phyloP scores from a whole-genome alignment of 2,329 filamentous ascomycete genomes.

The Pseudocercospora crystallina region DNA sequence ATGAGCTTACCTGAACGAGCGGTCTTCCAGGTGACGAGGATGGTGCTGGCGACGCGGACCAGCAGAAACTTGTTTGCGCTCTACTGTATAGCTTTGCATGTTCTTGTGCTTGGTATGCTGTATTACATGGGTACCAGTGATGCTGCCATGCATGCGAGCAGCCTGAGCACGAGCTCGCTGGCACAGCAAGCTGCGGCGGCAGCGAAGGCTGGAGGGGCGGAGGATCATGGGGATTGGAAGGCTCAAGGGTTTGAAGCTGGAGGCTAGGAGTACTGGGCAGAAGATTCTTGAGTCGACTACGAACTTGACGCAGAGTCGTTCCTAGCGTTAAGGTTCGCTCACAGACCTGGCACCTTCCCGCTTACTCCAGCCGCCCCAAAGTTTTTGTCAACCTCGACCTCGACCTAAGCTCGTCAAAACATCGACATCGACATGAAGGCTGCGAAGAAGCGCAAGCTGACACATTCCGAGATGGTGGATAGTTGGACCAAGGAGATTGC shows the following conservation, averaged over 20 bases:
- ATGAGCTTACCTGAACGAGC: conserved; percentile 90
- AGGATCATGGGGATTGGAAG: conserved; percentile 35
- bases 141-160: conserved; percentile 61
- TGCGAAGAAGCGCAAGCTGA: too few species aligned
- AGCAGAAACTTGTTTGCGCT: conserved; percentile 92
- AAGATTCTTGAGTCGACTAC: too few species aligned
- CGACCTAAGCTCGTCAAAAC: too few species aligned
- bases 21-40: conserved; percentile 85
- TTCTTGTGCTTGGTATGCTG: conserved; percentile 81
- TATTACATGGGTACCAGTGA: conserved; percentile 77
- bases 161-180: conserved; percentile 48
- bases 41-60: conserved; percentile 84
- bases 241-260: conserved; percentile 36
- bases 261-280: conserved; percentile 1
- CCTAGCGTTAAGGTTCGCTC: too few species aligned
- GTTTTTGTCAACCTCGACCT: too few species aligned
- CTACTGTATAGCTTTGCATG: conserved; percentile 85
- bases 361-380: too few species aligned
- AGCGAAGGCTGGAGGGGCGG: conserved; percentile 12
- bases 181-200: conserved; percentile 11
- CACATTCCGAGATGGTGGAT: too few species aligned
- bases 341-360: too few species aligned
- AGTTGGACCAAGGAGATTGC: too few species aligned
- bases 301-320: too few species aligned
- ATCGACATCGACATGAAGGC: too few species aligned